phyloP scores from a whole-genome alignment of 805 yeast genomes.

The Saturnispora galanensis region DNA sequence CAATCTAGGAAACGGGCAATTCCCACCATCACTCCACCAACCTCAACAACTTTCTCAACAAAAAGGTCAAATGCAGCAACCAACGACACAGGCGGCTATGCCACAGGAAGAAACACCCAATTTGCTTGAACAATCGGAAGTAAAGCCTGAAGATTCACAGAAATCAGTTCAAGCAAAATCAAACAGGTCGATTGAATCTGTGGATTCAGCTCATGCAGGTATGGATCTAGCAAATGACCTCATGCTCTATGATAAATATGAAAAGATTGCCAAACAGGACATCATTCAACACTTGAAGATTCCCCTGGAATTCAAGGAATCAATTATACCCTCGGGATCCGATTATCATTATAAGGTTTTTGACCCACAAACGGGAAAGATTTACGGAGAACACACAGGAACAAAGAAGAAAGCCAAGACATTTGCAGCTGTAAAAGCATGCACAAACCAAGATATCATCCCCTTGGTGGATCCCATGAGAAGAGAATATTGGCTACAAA shows the following conservation, averaged over 20 bases:
- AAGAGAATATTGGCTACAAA: not conserved
- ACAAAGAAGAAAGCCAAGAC: constrained; percentile 6
- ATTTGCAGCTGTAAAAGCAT: constrained; percentile 6
- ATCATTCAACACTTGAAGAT: not conserved
- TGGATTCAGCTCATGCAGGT: too few relatives aligned
- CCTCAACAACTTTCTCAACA: constrained; percentile 2
- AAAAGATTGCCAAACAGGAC: constrained; percentile 3
- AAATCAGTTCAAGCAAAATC: not conserved
- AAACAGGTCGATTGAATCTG: too few relatives aligned
- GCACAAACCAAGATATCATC: not conserved
- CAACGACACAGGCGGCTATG: not conserved
- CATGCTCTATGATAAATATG: not conserved
- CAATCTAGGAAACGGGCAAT: not conserved
- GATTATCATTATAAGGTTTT: not conserved
- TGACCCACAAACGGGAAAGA: not conserved
- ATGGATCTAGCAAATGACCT: too few relatives aligned
- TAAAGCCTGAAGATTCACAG: not conserved
- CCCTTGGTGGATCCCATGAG: not conserved
- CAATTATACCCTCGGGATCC: not conserved
- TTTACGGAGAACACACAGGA: constrained; percentile 1
- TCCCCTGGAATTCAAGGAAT: not conserved
- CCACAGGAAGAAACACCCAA: too few relatives aligned
- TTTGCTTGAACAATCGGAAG: too few relatives aligned
- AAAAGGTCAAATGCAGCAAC: constrained; percentile 3
- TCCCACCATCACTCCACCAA: not conserved